Conservation (phyloP, 2,329 filamentous ascomycete genomes). For the Endoconidiophora polonica region DNA sequence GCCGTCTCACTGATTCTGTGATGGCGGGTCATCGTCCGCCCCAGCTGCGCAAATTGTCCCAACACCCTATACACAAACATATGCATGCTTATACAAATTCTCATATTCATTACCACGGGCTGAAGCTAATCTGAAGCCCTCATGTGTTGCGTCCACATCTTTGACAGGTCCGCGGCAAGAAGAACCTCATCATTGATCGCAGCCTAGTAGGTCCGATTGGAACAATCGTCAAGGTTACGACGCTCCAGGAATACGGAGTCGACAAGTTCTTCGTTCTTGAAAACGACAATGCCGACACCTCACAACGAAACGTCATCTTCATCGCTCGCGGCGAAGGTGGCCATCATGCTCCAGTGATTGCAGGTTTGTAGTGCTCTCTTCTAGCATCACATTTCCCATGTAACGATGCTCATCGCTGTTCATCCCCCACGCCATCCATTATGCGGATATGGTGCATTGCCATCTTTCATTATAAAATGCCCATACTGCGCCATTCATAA, state of each 20-base stretch:
- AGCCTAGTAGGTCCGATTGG: conserved; percentile 78
- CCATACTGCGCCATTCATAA: background rate
- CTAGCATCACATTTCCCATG: too few relatives aligned
- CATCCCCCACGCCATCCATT: background rate
- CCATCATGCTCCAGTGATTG: conserved; percentile 67
- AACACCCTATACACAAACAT: background rate
- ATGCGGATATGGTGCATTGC: background rate
- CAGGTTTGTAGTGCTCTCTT: conserved; percentile 44
- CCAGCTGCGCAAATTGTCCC: background rate
- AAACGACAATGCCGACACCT: conserved; percentile 86
- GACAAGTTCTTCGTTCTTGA: conserved; percentile 96
- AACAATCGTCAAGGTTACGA: conserved; percentile 86
- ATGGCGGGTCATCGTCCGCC: background rate
- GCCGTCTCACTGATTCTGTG: too few relatives aligned
- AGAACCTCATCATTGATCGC: conserved; percentile 89
- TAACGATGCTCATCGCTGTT: too few relatives aligned
- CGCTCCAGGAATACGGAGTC: conserved; percentile 89
- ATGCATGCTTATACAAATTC: background rate
- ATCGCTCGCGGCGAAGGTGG: conserved; percentile 81
- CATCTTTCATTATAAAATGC: background rate
- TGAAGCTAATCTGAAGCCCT: conserved; percentile 5
- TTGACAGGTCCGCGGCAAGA: conserved; percentile 83
- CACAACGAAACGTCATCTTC: conserved; percentile 89
- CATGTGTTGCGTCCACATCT: conserved; percentile 13
- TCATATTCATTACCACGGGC: background rate